Evolutionary conservation across 768 basidiomycete species (phyloP).

Genomic region (Russula earlei): DNA sequence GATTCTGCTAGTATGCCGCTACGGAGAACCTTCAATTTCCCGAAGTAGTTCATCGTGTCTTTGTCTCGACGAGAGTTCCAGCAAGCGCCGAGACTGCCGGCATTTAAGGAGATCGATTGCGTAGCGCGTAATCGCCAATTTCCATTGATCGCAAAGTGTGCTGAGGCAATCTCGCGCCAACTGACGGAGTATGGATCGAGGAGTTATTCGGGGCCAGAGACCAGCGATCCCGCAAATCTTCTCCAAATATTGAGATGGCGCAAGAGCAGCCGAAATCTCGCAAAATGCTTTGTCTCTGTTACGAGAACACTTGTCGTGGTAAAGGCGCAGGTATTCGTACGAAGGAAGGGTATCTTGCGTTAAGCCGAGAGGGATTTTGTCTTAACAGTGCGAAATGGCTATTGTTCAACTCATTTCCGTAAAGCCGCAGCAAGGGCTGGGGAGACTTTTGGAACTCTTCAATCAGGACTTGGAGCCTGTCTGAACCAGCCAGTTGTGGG

Average conservation of each 20-base stretch:
- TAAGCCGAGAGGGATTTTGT: neutral
- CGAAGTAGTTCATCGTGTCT: neutral
- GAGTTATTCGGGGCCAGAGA: conserved; percentile 10
- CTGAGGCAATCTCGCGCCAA: conserved; percentile 20
- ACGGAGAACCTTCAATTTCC: neutral
- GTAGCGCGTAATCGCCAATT: neutral
- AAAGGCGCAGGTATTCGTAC: neutral
- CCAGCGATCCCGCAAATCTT: neutral
- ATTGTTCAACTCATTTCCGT: conserved; percentile 2
- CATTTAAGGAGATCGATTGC: neutral
- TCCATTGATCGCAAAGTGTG: conserved; percentile 4
- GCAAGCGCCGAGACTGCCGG: conserved; percentile 7
- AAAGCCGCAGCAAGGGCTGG: neutral
- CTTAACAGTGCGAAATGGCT: neutral
- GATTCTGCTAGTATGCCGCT: neutral
- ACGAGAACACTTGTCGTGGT: neutral
- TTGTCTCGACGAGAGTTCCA: neutral
- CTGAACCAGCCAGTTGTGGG: neutral
- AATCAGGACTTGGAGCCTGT: neutral
- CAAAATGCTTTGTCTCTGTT: neutral
- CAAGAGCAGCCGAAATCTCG: neutral
- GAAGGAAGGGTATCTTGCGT: neutral
- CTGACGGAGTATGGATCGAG: conserved; percentile 9
- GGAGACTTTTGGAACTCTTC: neutral
- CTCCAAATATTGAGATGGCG: neutral